These are phyloP conservation scores for Penicillium italicum DNA, from an alignment of 2,329 filamentous ascomycete species.

Conservation along the genomic window DNA sequence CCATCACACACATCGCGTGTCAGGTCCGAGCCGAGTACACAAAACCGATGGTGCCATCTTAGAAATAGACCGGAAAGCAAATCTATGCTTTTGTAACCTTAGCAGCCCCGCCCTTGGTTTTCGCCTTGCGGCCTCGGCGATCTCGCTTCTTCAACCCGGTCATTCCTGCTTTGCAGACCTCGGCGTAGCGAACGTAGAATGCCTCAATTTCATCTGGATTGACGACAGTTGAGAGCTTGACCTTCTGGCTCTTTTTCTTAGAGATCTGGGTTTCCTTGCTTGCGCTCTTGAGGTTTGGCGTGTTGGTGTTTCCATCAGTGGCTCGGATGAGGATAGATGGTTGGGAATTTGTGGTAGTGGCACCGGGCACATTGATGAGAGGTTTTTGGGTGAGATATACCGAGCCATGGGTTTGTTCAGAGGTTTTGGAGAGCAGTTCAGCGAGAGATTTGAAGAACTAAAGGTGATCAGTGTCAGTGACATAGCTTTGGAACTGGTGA, in stretches of 20 bases:
- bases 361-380: conserved; percentile 23
- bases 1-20: not conserved
- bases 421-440: conserved; percentile 39
- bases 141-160: conserved; percentile 86
- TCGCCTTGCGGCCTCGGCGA: conserved; percentile 64
- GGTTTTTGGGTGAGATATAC: conserved; percentile 46
- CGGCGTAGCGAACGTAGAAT: conserved; percentile 83
- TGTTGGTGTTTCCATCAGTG: conserved; percentile 67
- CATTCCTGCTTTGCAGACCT: conserved; percentile 89
- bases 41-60: not conserved
- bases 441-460: conserved; percentile 46
- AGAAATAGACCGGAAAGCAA: conserved; percentile 3
- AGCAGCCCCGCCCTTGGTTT: conserved; percentile 45
- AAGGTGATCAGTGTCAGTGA: not conserved
- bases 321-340: conserved; percentile 77
- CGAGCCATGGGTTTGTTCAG: conserved; percentile 41
- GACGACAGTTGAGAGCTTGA: conserved; percentile 82
- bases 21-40: not conserved
- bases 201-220: conserved; percentile 68
- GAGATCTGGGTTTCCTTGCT: conserved; percentile 38
- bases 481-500: conserved; percentile 14
- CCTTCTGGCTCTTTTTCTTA: conserved; percentile 52
- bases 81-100: conserved; percentile 33
- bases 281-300: conserved; percentile 38
- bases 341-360: conserved; percentile 58